Evolutionary conservation across 441 rosid species (phyloP).

Genomic region (Lepidium campestre): DNA sequence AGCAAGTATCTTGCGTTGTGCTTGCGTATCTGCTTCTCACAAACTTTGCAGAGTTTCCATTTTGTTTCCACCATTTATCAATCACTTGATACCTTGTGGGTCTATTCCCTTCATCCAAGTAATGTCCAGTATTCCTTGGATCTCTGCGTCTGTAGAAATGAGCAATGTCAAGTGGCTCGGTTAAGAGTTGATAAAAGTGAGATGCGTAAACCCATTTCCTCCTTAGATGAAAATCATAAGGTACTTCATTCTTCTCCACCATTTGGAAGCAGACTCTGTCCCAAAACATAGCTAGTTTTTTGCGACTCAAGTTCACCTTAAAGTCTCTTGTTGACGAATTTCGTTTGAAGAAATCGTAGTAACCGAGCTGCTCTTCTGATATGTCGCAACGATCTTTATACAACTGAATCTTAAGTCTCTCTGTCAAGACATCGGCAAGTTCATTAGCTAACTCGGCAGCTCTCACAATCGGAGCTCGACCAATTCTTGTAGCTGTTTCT

Average conservation of each 20-base stretch:
- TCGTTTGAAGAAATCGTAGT: slow-evolving; percentile 72
- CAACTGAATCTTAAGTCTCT: slow-evolving; percentile 65
- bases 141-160: slow-evolving; percentile 43
- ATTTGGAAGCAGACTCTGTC: slow-evolving; percentile 31
- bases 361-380: slow-evolving; percentile 55
- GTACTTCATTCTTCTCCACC: slow-evolving; percentile 61
- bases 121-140: slow-evolving; percentile 36
- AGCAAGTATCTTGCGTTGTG: slow-evolving; percentile 72
- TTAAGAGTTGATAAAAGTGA: slow-evolving; percentile 55
- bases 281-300: slow-evolving; percentile 62
- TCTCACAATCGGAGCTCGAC: slow-evolving; percentile 45
- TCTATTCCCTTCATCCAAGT: slow-evolving; percentile 46
- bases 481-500: slow-evolving; percentile 34
- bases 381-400: slow-evolving; percentile 51
- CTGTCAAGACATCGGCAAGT: slow-evolving; percentile 41
- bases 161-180: slow-evolving; percentile 83
- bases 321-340: slow-evolving; percentile 39
- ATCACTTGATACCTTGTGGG: slow-evolving; percentile 59
- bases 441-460: slow-evolving; percentile 49
- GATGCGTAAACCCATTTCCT: slow-evolving; percentile 59
- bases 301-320: slow-evolving; percentile 46
- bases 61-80: slow-evolving; percentile 58
- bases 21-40: slow-evolving; percentile 52
- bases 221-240: slow-evolving; percentile 49
- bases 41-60: background rate